Evolutionary conservation across 2,329 filamentous ascomycete genomes (phyloP), one percentile per base, ranked within the genome.

Genomic region (Penicillium brasilianum): DNA sequence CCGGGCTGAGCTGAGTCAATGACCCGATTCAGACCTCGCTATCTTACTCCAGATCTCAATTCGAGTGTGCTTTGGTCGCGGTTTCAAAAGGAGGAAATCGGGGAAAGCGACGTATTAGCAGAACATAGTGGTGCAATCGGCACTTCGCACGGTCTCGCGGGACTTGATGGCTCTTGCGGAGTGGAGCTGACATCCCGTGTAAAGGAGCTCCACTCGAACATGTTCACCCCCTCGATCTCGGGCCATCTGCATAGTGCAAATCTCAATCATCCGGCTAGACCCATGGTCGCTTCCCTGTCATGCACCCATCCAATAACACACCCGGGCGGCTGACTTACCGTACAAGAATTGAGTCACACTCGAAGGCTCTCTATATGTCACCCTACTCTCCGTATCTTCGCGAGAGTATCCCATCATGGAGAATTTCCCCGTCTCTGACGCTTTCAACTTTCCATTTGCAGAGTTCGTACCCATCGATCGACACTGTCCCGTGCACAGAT

Each of bases 201-300:
- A 58, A 11, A 50, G 13, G 32, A 54, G n/a, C 46, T 60, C 59
- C 63, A 62, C 59, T 57, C 14, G 13, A 55, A 36, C 41, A 34
- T 52, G 54, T 61, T 55, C 48, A 20, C 48, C 54, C 41, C 49
- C 55, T 59, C 43, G 37, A 61, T 66, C 53, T 54, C 46, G 57
- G 56, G 49, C 39, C 52, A 58, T 62, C 61, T 63, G 66, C 64
- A 63, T 18, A 59, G 55, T 53, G 60, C 55, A 58, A 63, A 65
- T 65, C 62, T 60, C 62, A 64, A 65, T 58, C 36, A 57, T 46
- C 13, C 39, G n/a, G 53, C 52, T 54, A 52, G 59, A 52, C 34
- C 59, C 57, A 55, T 41, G 53, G 48, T 57, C 53, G 14, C 46
- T 52, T 55, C 44, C 59, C 64, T 59, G 56, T 60, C 61, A 66